phyloP scores from a whole-genome alignment of 331 rosid species.

The Stylosanthes scabra region DNA sequence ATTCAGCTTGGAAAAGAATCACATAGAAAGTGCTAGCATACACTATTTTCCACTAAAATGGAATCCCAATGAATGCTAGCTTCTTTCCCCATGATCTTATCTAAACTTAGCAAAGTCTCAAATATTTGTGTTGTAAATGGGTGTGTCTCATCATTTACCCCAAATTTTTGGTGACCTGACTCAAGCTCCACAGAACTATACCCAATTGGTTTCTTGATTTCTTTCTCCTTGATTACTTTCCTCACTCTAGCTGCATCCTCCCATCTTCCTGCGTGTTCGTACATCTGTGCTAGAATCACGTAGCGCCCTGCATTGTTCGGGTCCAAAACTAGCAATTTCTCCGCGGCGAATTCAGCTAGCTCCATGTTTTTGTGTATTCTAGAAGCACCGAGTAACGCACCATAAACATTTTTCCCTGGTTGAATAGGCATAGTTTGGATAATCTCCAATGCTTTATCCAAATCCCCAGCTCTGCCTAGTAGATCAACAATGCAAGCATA shows the following conservation, averaged over 20 bases:
- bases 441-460: constrained; percentile 62
- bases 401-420: constrained; percentile 76
- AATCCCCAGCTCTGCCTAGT: constrained; percentile 75
- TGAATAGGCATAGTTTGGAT: constrained; percentile 64
- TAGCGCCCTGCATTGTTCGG: constrained; percentile 71
- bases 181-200: constrained; percentile 79
- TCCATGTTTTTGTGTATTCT: constrained; percentile 69
- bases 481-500: constrained; percentile 88
- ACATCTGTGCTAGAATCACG: constrained; percentile 71
- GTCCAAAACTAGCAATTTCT: constrained; percentile 69
- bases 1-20: constrained; percentile 2
- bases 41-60: constrained; percentile 26
- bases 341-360: constrained; percentile 70
- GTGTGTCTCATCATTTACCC: constrained; percentile 71
- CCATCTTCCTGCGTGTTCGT: constrained; percentile 74
- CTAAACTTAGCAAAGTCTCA: constrained; percentile 58
- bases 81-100: constrained; percentile 51
- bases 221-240: constrained; percentile 63
- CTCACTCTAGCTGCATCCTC: constrained; percentile 76
- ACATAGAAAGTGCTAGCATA: constrained; percentile 4
- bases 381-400: constrained; percentile 85
- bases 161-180: constrained; percentile 57
- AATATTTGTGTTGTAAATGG: constrained; percentile 52
- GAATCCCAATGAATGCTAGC: not conserved
- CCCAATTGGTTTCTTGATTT: constrained; percentile 72